Conservation (phyloP, 2,329 filamentous ascomycete genomes). For the Alternaria infectoria region DNA sequence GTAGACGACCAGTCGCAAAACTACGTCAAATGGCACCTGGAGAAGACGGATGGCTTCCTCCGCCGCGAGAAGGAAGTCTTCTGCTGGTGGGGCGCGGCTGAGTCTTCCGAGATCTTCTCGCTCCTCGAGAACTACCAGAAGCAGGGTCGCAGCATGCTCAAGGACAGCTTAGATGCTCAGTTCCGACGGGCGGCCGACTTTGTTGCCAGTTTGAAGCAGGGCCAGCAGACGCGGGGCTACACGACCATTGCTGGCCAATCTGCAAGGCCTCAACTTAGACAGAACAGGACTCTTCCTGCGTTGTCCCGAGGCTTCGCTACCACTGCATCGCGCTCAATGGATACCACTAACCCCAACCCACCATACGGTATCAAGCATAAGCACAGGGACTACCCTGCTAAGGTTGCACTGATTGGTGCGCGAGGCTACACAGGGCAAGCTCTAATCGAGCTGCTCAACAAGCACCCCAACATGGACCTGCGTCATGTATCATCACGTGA, state of each 20-base stretch:
- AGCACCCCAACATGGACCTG: slow-evolving; percentile 88
- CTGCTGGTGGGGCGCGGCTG: slow-evolving; percentile 94
- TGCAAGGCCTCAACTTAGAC: slow-evolving; percentile 31
- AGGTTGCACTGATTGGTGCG: slow-evolving; percentile 86
- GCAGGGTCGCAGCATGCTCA: slow-evolving; percentile 84
- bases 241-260: slow-evolving; percentile 54
- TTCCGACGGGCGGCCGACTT: slow-evolving; percentile 78
- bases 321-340: slow-evolving; percentile 47
- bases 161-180: slow-evolving; percentile 86
- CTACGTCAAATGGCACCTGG: slow-evolving; percentile 90
- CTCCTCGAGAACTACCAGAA: slow-evolving; percentile 85
- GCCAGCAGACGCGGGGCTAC: slow-evolving; percentile 71
- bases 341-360: slow-evolving; percentile 83
- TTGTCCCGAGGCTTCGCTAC: slow-evolving; percentile 62
- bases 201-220: slow-evolving; percentile 66
- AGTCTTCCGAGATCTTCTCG: slow-evolving; percentile 78
- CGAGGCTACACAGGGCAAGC: slow-evolving; percentile 94
- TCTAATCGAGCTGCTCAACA: slow-evolving; percentile 83
- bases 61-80: slow-evolving; percentile 85
- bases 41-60: slow-evolving; percentile 93
- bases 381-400: slow-evolving; percentile 78
- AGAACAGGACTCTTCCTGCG: slow-evolving; percentile 41
- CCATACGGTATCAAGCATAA: slow-evolving; percentile 88
- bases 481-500: slow-evolving; percentile 93
- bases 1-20: slow-evolving; percentile 96